A percentile compares a stretch with the other conserved stretches of the same genome.
These are phyloP conservation scores for Cutaneotrichosporon arboriforme DNA, from an alignment of 1,284 basidiomycete genomes.

Conservation along the genomic window DNA sequence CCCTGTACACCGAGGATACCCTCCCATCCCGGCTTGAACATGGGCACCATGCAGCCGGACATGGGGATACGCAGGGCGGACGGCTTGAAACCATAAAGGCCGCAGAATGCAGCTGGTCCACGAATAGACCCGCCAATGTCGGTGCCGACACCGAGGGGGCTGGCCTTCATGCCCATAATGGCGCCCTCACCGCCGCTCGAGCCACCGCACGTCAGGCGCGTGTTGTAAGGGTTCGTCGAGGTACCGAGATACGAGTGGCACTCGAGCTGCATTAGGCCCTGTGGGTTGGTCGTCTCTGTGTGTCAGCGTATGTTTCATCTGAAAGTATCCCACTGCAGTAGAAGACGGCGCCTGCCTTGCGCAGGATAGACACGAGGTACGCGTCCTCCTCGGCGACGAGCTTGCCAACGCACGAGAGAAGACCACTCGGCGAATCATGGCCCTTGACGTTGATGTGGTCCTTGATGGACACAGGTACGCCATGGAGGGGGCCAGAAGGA, in stretches of 20 bases:
- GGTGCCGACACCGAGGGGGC: constrained; percentile 36
- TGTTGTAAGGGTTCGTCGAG: constrained; percentile 47
- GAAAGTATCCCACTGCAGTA: constrained; percentile 13
- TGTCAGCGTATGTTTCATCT: neutral
- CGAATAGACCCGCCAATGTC: constrained; percentile 47
- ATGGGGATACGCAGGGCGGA: constrained; percentile 37
- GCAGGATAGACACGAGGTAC: constrained; percentile 16
- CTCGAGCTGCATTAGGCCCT: constrained; percentile 32
- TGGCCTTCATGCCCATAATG: constrained; percentile 41
- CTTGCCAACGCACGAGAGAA: constrained; percentile 18
- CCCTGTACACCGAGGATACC: constrained; percentile 36
- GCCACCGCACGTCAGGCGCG: constrained; percentile 43
- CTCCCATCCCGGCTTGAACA: constrained; percentile 27
- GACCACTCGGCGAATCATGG: constrained; percentile 29
- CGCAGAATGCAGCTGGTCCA: constrained; percentile 33
- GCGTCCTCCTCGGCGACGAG: constrained; percentile 14
- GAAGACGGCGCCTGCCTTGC: constrained; percentile 28
- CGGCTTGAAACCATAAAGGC: constrained; percentile 44
- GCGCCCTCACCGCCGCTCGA: constrained; percentile 49
- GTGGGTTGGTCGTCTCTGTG: constrained; percentile 19
- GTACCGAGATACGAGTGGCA: constrained; percentile 32
- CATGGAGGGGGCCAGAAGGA: constrained; percentile 54
- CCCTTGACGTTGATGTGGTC: constrained; percentile 46
- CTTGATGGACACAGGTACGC: constrained; percentile 60
- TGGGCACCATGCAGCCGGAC: constrained; percentile 25